phyloP scores from a whole-genome alignment of 441 rosid genomes.

The Corymbia calophylla region DNA sequence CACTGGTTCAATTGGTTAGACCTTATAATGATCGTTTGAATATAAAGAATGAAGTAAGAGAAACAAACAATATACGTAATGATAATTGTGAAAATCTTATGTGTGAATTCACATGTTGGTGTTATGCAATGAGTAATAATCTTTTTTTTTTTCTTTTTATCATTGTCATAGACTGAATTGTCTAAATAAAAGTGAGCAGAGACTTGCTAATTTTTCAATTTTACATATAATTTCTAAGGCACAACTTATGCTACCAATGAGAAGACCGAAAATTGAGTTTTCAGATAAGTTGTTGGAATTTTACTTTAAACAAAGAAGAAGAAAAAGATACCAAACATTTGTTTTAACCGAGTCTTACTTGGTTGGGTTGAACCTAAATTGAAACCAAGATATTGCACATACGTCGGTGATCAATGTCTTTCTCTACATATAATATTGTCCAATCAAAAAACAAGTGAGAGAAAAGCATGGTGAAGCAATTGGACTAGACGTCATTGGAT shows the following conservation, averaged over 20 bases:
- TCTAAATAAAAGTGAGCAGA: background rate
- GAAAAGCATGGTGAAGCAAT: no score
- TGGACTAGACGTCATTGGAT: no score
- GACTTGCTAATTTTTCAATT: background rate
- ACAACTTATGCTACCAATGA: background rate
- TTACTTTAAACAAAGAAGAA: no score
- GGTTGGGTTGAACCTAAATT: no score
- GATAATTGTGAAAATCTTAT: accelerated
- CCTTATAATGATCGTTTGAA: background rate
- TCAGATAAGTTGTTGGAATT: no score
- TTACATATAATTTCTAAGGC: background rate
- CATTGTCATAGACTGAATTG: background rate
- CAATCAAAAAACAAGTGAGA: no score
- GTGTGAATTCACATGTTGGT: background rate
- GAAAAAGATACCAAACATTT: no score
- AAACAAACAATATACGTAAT: background rate
- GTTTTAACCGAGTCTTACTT: no score
- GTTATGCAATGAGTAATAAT: background rate
- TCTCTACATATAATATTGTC: no score
- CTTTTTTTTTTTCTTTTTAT: accelerated
- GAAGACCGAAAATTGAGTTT: background rate
- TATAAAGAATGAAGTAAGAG: background rate
- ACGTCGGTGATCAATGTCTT: no score
- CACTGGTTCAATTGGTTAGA: accelerated
- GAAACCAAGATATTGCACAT: no score